These are phyloP conservation scores for Elongisporangium prolatum DNA, from an alignment of 352 stramenopile species.

Conservation along the genomic window DNA sequence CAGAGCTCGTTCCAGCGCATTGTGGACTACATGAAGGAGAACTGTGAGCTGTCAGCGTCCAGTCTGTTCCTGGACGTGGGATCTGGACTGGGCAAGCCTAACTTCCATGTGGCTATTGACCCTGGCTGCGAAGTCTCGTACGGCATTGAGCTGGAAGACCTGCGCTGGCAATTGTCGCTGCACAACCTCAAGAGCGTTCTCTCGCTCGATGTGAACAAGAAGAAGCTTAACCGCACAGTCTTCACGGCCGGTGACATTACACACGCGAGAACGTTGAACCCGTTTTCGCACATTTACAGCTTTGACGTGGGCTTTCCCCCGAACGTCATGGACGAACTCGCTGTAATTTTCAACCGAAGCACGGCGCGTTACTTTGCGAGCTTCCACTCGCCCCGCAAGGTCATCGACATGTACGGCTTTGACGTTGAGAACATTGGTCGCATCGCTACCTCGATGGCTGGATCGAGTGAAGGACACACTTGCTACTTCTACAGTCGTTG, in stretches of 20 bases:
- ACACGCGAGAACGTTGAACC: constrained; percentile 91
- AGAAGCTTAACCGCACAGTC: constrained; percentile 62
- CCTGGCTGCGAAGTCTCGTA: constrained; percentile 94
- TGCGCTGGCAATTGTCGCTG: constrained; percentile 93
- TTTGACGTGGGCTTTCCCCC: constrained; percentile 98
- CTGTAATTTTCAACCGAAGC: constrained; percentile 92
- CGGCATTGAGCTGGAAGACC: constrained; percentile 94
- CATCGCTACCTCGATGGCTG: constrained; percentile 92
- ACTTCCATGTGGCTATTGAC: constrained; percentile 95
- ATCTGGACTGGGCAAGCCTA: constrained; percentile 96
- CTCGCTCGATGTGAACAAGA: constrained; percentile 50
- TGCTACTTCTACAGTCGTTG: constrained; percentile 95
- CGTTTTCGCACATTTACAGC: constrained; percentile 98
- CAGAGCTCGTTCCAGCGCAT: constrained; percentile 96
- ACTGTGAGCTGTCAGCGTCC: constrained; percentile 84
- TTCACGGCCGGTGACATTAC: constrained; percentile 95
- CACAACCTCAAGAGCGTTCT: constrained; percentile 91
- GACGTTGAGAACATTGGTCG: constrained; percentile 88
- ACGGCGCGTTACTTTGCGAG: constrained; percentile 92
- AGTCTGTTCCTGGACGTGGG: constrained; percentile 97
- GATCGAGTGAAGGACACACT: constrained; percentile 94
- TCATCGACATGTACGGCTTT: constrained; percentile 93
- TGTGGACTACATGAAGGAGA: constrained; percentile 91
- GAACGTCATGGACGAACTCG: constrained; percentile 90
- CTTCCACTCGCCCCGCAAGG: constrained; percentile 90